A percentile compares a stretch with the other conserved stretches of the same genome.
phyloP scores from a whole-genome alignment of 768 basidiomycete genomes.

The Russula foetens region DNA sequence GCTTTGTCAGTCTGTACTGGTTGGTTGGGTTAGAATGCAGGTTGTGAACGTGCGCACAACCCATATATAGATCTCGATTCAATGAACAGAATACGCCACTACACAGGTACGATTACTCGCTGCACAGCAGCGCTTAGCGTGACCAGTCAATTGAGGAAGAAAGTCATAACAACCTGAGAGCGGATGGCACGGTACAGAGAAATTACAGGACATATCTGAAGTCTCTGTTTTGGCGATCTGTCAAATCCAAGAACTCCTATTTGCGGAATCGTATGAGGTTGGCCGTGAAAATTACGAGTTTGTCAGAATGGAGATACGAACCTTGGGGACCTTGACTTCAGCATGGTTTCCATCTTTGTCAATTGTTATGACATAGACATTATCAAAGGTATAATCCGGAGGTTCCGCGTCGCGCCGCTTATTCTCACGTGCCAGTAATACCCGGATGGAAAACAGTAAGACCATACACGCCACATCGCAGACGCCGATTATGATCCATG shows the following conservation, averaged over 20 bases:
- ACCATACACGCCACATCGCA: slow-evolving; percentile 50
- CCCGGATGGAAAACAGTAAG: slow-evolving; percentile 43
- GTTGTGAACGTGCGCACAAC: no score
- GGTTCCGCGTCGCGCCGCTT: slow-evolving; percentile 52
- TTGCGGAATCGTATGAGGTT: slow-evolving; percentile 1
- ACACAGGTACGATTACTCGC: no score
- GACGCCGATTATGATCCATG: slow-evolving; percentile 69
- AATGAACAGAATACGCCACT: no score
- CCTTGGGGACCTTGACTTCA: slow-evolving; percentile 60
- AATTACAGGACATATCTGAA: slow-evolving; percentile 60
- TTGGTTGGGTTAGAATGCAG: no score
- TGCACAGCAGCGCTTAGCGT: no score
- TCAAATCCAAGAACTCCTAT: slow-evolving; percentile 66
- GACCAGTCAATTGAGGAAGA: no score
- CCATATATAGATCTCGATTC: no score
- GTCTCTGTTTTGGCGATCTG: slow-evolving; percentile 62
- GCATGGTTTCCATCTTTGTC: slow-evolving; percentile 44
- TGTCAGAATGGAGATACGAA: slow-evolving; percentile 22
- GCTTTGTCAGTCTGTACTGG: no score
- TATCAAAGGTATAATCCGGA: slow-evolving; percentile 44
- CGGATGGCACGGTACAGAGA: not conserved
- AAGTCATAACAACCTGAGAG: no score
- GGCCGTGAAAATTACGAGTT: not conserved
- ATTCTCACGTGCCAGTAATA: slow-evolving; percentile 51
- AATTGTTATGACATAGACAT: slow-evolving; percentile 49